Percentiles rank a stretch among this genome's conserved stretches.
phyloP scores from a whole-genome alignment of 2,329 filamentous ascomycete species.

The Ciborinia camelliae region DNA sequence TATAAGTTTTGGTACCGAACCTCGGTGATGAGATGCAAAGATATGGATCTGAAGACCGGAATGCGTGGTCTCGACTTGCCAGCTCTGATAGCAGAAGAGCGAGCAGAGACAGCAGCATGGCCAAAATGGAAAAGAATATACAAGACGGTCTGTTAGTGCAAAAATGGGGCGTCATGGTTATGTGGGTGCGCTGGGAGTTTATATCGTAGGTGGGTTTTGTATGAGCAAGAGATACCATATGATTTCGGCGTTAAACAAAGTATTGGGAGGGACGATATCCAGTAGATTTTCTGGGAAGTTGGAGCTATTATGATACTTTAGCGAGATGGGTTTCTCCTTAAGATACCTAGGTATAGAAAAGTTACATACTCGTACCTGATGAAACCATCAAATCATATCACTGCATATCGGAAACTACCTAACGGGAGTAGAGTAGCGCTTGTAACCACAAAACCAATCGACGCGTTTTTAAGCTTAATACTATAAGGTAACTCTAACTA shows the following conservation, averaged over 20 bases:
- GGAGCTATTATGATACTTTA: background rate
- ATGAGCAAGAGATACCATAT: slow-evolving; percentile 11
- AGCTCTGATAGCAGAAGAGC: slow-evolving; percentile 74
- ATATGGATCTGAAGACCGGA: slow-evolving; percentile 87
- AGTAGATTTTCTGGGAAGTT: background rate
- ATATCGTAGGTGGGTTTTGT: background rate
- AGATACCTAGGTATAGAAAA: background rate
- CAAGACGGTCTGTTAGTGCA: slow-evolving; percentile 62
- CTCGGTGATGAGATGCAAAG: slow-evolving; percentile 58
- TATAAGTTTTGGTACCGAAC: slow-evolving; percentile 78
- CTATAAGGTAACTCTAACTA: slow-evolving; percentile 9
- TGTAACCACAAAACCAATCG: background rate
- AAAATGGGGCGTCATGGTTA: background rate
- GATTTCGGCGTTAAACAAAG: slow-evolving; percentile 3
- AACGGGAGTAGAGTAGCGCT: background rate
- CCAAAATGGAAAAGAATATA: slow-evolving; percentile 74
- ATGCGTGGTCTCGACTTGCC: slow-evolving; percentile 80
- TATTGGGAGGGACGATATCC: background rate
- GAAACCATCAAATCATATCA: background rate
- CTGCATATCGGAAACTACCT: background rate
- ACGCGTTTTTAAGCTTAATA: background rate
- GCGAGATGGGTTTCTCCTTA: background rate
- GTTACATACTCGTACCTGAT: slow-evolving; percentile 11
- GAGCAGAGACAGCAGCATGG: slow-evolving; percentile 68
- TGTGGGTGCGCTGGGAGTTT: background rate